Evolutionary conservation across 2,329 filamentous ascomycete species (phyloP).

Genomic region (Cladorrhinum sp.): DNA sequence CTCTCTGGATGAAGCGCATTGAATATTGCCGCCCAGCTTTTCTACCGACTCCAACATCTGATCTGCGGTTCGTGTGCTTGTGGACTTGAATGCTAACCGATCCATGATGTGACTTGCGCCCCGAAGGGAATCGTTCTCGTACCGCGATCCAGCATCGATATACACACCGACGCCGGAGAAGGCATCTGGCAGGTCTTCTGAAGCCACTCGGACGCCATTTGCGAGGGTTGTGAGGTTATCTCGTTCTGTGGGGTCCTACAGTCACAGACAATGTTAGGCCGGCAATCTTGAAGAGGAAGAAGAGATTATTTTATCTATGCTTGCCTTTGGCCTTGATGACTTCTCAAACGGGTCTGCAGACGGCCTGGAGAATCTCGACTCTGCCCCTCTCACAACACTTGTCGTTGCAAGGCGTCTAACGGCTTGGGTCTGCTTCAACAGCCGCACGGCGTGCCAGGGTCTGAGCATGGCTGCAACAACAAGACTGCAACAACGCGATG

Average conservation of each 20-base stretch:
- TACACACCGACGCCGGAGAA: conserved; percentile 96
- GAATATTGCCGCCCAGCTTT: conserved; percentile 88
- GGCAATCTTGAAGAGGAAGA: not conserved
- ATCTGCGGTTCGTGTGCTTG: conserved; percentile 68
- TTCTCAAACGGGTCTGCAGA: conserved; percentile 3
- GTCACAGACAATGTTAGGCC: not conserved
- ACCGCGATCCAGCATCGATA: conserved; percentile 90
- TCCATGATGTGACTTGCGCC: conserved; percentile 97
- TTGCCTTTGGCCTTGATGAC: conserved; percentile 10
- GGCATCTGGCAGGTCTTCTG: conserved; percentile 88
- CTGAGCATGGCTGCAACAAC: conserved; percentile 26
- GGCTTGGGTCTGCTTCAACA: conserved; percentile 18
- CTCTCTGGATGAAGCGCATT: conserved; percentile 92
- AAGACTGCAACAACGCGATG: not conserved
- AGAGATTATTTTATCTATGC: not conserved
- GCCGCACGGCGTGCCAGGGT: conserved; percentile 25
- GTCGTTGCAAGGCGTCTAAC: not conserved
- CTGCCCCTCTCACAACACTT: not conserved
- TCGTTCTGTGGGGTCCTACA: conserved; percentile 77
- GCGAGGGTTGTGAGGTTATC: conserved; percentile 83
- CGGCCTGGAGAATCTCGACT: conserved; percentile 8
- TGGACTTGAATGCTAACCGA: conserved; percentile 90
- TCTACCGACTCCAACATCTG: conserved; percentile 86
- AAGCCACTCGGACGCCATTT: conserved; percentile 92
- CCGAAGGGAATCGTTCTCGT: conserved; percentile 79